Evolutionary conservation across 306 rosid genomes (phyloP), one percentile per base, ranked within the genome.

Genomic region (Casuarina cunninghamiana): DNA sequence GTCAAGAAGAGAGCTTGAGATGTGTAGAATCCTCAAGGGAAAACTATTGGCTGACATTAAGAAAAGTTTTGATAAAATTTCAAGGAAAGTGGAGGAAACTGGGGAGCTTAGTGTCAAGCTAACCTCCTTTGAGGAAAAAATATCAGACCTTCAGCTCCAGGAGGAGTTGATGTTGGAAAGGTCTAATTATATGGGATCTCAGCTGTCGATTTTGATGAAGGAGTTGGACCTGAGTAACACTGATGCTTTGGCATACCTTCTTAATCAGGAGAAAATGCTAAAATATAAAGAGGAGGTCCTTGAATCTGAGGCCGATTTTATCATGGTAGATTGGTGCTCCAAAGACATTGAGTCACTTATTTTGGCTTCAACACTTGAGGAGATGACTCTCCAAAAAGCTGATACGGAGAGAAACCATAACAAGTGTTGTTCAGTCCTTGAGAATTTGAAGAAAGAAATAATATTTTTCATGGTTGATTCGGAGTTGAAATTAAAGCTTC

Each of bases 151-250:
- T 71, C 97, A 92, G 77, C 84, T 87, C 78, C 98, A 92, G 78
- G 97, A 94, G 82, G 97, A 90, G 78, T 74, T 83, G 88, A 89
- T 94, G 95, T 69, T 92, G 82, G 86, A 89, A 76, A 87, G 93
- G 91, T 94, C 93, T 61, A 83, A 90, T 78, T 81, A 87, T 85
- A 88, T 94, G 84, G 98, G 93, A 72, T 83, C 89, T 75, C 92
- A 90, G 75, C 97, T 94, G 84, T 82, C 90, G 83, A 78, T 60
- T 69, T 81, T 94, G 84, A 89, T 87, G 89, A 86, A 87, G 86
- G 98, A 94, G 69, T 67, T 90, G 78, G 91, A 92, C 80, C 71
- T 71, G 53, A 90, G 89, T 71, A 94, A 88, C 77, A 76, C 70
- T 63, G 78, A 78, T 71, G 82, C 83, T 41, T 81, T 84, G 71